Conservation (phyloP, 2,329 filamentous ascomycete species). For the Beauveria asiatica region DNA sequence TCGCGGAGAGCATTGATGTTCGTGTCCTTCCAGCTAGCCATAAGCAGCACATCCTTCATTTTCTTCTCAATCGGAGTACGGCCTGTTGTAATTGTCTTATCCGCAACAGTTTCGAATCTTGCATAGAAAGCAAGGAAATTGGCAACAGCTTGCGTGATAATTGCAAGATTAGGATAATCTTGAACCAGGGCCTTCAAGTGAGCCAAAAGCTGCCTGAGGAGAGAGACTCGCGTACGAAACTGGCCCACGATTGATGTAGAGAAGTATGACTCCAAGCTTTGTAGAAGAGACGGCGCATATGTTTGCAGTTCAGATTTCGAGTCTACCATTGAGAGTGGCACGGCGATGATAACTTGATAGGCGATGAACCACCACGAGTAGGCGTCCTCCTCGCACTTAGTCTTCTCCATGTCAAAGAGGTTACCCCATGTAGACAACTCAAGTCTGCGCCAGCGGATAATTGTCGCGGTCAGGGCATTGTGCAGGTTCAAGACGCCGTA, state of each 20-base stretch:
- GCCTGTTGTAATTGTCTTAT: slow-evolving; percentile 57
- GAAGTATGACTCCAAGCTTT: slow-evolving; percentile 73
- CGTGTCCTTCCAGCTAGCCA: slow-evolving; percentile 97
- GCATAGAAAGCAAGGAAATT: slow-evolving; percentile 73
- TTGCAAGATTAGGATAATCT: slow-evolving; percentile 49
- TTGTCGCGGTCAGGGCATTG: slow-evolving; percentile 67
- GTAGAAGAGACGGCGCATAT: slow-evolving; percentile 63
- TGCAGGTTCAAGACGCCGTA: slow-evolving; percentile 64
- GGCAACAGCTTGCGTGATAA: slow-evolving; percentile 55
- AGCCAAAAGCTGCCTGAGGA: slow-evolving; percentile 56
- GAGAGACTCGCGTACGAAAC: slow-evolving; percentile 60
- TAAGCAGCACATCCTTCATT: slow-evolving; percentile 83
- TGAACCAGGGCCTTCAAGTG: slow-evolving; percentile 55
- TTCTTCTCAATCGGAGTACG: slow-evolving; percentile 74
- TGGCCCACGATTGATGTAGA: slow-evolving; percentile 72
- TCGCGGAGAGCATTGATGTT: slow-evolving; percentile 85
- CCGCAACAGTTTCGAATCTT: slow-evolving; percentile 59
- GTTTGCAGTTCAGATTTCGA: slow-evolving; percentile 48
- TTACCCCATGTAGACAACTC: slow-evolving; percentile 89
- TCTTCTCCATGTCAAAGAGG: slow-evolving; percentile 74
- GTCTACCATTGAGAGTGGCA: slow-evolving; percentile 58
- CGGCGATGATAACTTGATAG: slow-evolving; percentile 79
- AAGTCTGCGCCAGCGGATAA: slow-evolving; percentile 82
- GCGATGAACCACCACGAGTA: slow-evolving; percentile 94
- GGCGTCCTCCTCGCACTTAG: slow-evolving; percentile 68